Conservation (phyloP, 352 stramenopile genomes). For the Phytophthora hibernalis region DNA sequence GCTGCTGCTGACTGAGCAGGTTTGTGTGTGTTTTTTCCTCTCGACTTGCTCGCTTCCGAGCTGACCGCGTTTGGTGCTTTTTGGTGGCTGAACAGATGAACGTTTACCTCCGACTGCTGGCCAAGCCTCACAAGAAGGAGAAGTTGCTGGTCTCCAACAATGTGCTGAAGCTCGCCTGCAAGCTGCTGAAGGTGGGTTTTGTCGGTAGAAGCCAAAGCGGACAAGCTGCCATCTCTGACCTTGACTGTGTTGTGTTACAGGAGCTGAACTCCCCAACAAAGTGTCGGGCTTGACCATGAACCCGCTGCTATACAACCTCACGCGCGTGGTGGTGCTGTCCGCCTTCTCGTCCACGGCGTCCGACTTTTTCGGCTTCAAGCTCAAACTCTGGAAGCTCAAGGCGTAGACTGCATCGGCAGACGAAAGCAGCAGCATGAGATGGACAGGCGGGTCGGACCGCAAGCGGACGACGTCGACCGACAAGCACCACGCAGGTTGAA, state of each 20-base stretch:
- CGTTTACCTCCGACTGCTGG: constrained; percentile 83
- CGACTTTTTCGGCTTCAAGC: constrained; percentile 93
- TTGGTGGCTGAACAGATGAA: constrained; percentile 68
- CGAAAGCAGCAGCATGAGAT: constrained; percentile 29
- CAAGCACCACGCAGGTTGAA: constrained; percentile 24
- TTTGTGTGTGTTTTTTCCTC: constrained; percentile 34
- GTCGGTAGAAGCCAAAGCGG: neutral
- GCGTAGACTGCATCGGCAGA: constrained; percentile 40
- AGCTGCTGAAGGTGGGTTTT: constrained; percentile 81
- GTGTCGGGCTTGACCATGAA: constrained; percentile 92
- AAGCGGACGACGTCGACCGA: constrained; percentile 21
- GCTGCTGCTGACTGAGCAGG: constrained; percentile 90
- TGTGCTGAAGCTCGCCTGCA: constrained; percentile 91
- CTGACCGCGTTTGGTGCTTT: constrained; percentile 21
- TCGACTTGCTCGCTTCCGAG: constrained; percentile 4
- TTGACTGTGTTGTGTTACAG: constrained; percentile 31
- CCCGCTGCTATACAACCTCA: constrained; percentile 91
- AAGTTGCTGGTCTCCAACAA: constrained; percentile 92
- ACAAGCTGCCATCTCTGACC: constrained; percentile 23
- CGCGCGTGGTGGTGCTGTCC: constrained; percentile 88
- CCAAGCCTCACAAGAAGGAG: constrained; percentile 90
- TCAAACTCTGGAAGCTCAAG: constrained; percentile 93
- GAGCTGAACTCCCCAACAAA: constrained; percentile 92
- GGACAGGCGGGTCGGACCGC: constrained; percentile 36
- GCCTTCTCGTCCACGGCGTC: constrained; percentile 90